Evolutionary conservation across 257 asterid genomes (phyloP).

Genomic region (Solanum ossicruentum): DNA sequence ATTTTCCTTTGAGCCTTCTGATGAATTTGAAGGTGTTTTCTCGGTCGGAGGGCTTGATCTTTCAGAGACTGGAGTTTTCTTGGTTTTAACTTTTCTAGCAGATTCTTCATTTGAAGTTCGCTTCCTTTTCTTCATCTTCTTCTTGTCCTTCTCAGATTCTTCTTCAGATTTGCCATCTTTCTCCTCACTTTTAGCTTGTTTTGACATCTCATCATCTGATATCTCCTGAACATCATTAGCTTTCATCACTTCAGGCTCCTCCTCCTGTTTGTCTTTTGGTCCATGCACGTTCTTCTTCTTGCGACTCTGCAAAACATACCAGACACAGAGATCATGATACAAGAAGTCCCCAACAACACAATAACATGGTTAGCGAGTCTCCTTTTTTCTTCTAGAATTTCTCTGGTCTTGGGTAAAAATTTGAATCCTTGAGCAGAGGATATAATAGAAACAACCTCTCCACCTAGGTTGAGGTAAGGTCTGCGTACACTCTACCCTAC

Average conservation of each 20-base stretch:
- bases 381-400: background rate
- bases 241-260: constrained; percentile 12
- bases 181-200: constrained; percentile 43
- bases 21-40: constrained; percentile 35
- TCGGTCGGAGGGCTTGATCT: constrained; percentile 29
- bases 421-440: background rate
- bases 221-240: constrained; percentile 32
- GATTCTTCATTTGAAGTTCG: constrained; percentile 26
- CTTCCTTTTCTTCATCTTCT: constrained; percentile 11
- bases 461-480: background rate
- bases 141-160: constrained; percentile 30
- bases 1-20: constrained; percentile 28
- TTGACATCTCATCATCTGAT: constrained; percentile 63
- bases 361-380: background rate
- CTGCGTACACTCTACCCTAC: background rate
- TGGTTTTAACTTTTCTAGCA: constrained; percentile 27
- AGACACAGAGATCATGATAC: background rate
- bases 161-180: constrained; percentile 28
- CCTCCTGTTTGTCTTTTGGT: constrained; percentile 20
- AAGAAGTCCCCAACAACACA: background rate
- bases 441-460: background rate
- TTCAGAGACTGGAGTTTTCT: constrained; percentile 28
- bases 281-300: constrained; percentile 20
- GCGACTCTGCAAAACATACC: constrained; percentile 22
- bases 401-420: background rate